phyloP scores from a whole-genome alignment of 2,329 filamentous ascomycete species.

The Talaromyces sp. region DNA sequence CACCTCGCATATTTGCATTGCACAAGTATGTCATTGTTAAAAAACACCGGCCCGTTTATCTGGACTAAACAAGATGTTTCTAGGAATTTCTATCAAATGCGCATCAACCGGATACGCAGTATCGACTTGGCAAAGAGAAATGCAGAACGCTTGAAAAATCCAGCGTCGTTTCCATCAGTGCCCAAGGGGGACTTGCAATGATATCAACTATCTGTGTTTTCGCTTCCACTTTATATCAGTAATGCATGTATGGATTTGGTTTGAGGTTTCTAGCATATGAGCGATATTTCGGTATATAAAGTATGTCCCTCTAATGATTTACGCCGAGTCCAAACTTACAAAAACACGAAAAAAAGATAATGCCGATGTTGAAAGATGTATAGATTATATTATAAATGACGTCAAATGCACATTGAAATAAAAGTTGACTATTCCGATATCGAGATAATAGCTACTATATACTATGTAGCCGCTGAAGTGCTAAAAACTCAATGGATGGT shows the following conservation, averaged over 20 bases:
- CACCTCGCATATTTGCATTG: conserved; percentile 76
- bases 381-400: too few species aligned
- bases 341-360: too few species aligned
- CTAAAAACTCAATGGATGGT: not conserved
- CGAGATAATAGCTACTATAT: not conserved
- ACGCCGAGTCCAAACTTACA: too few species aligned
- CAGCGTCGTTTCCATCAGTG: conserved; percentile 77
- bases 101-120: conserved; percentile 72
- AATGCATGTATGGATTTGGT: not conserved
- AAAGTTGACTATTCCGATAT: too few species aligned
- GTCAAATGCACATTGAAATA: too few species aligned
- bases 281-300: too few species aligned
- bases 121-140: conserved; percentile 76
- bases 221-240: not conserved
- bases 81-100: conserved; percentile 81
- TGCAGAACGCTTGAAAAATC: conserved; percentile 72
- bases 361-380: too few species aligned
- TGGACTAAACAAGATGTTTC: not conserved
- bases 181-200: conserved; percentile 55
- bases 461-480: not conserved
- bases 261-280: not conserved
- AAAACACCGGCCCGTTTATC: not conserved
- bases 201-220: not conserved
- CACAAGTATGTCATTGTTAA: conserved; percentile 57
- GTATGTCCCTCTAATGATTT: too few species aligned